Evolutionary conservation across 148 eudicot genomes (phyloP).

Genomic region (Talinum fruticosum): DNA sequence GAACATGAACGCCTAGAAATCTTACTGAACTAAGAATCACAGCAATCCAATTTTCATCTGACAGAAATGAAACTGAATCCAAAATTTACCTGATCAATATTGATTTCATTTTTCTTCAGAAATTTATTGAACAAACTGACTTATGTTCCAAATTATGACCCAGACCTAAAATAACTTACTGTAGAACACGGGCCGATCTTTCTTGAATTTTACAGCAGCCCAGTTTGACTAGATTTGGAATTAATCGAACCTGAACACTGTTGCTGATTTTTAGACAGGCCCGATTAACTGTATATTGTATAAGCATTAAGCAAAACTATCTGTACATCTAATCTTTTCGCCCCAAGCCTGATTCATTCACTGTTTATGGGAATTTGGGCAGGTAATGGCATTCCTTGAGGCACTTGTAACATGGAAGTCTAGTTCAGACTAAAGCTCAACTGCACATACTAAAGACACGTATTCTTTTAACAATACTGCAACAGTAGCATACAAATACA

Average conservation of each 20-base stretch:
- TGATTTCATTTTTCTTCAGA: too few relatives aligned
- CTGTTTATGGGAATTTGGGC: constrained; percentile 13
- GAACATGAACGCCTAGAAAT: too few relatives aligned
- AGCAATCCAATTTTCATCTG: too few relatives aligned
- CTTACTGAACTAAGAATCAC: too few relatives aligned
- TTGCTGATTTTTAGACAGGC: too few relatives aligned
- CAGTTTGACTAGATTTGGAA: neutral
- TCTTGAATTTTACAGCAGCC: neutral
- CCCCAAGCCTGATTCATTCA: neutral
- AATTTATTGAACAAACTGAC: too few relatives aligned
- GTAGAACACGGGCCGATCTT: neutral
- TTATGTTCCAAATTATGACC: too few relatives aligned
- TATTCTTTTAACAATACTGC: neutral
- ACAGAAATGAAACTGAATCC: too few relatives aligned
- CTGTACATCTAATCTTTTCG: neutral
- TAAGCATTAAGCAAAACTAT: neutral
- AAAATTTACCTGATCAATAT: too few relatives aligned
- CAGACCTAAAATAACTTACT: neutral
- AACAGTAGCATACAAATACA: neutral
- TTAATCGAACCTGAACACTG: neutral
- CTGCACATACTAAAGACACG: neutral
- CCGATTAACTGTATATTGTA: too few relatives aligned
- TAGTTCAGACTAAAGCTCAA: constrained; percentile 24
- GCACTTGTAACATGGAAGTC: constrained; percentile 58
- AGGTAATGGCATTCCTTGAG: constrained; percentile 89